phyloP scores from a whole-genome alignment of 169 alveolate genomes.

The Plasmodium gaboni region DNA sequence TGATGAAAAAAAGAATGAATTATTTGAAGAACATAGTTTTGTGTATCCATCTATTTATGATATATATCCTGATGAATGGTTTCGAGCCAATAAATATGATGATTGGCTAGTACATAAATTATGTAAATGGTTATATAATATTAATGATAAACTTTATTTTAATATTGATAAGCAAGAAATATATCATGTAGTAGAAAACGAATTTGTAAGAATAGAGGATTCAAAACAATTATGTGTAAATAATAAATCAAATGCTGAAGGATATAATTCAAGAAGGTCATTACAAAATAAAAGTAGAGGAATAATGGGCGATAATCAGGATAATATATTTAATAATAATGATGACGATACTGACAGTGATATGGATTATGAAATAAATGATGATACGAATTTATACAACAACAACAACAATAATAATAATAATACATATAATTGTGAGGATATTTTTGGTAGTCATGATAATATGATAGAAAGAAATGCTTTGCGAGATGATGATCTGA shows the following conservation, averaged over 20 bases:
- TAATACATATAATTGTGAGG: neutral
- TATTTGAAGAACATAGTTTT: neutral
- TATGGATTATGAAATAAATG: neutral
- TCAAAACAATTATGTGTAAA: constrained; percentile 17
- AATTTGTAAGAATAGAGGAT: constrained; percentile 17
- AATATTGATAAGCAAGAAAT: constrained; percentile 74
- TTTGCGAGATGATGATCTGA: neutral
- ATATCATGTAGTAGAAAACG: constrained; percentile 24
- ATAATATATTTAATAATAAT: neutral
- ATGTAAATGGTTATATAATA: constrained; percentile 83
- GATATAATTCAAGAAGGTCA: neutral
- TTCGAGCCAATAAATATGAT: constrained; percentile 63
- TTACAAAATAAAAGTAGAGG: neutral
- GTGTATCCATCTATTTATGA: constrained; percentile 24
- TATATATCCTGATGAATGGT: constrained; percentile 41
- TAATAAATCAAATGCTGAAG: neutral
- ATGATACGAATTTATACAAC: neutral
- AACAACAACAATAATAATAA: neutral
- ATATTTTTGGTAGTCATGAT: neutral
- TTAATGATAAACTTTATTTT: constrained; percentile 80
- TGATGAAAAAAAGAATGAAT: constrained; percentile 1
- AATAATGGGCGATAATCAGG: neutral
- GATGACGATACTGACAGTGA: neutral
- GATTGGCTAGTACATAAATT: constrained; percentile 82
- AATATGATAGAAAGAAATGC: too few relatives aligned